phyloP scores from a whole-genome alignment of 441 rosid genomes.

The Gossypium gossypioides region DNA sequence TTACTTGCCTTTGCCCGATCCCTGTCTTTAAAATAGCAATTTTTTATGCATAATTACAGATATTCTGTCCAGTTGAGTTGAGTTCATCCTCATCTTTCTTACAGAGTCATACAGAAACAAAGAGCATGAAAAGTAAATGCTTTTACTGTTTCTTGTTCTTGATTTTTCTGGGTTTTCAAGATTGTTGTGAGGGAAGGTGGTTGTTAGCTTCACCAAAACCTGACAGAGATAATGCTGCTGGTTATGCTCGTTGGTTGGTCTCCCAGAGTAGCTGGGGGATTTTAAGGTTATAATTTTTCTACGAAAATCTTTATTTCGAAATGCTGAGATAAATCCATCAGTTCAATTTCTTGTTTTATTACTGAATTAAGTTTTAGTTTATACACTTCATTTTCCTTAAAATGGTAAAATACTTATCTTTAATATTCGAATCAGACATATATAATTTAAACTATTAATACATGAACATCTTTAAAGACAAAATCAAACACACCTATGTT shows the following conservation, averaged over 20 bases:
- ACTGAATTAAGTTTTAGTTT: no score
- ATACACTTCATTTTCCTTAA: no score
- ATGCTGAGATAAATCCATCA: no score
- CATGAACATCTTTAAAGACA: no score
- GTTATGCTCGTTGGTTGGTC: constrained; percentile 88
- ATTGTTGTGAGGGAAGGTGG: constrained; percentile 41
- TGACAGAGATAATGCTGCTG: constrained; percentile 44
- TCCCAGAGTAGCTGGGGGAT: constrained; percentile 76
- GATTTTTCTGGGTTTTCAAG: constrained; percentile 20
- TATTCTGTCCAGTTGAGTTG: not conserved
- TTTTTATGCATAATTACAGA: not conserved
- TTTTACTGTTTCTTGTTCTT: constrained; percentile 11
- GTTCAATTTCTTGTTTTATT: no score
- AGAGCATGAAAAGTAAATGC: not conserved
- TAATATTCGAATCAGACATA: no score
- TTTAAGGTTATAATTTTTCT: constrained; percentile 39
- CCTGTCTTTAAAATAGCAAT: not conserved
- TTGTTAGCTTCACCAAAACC: constrained; percentile 46
- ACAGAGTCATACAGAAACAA: not conserved
- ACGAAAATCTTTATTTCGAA: no score
- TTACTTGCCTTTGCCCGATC: not conserved
- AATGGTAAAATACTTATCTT: no score
- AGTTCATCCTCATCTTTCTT: not conserved
- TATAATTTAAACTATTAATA: no score
- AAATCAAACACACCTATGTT: no score